Conservation (phyloP, 2,329 filamentous ascomycete species). For the Aspergillus pseudoglaucus region DNA sequence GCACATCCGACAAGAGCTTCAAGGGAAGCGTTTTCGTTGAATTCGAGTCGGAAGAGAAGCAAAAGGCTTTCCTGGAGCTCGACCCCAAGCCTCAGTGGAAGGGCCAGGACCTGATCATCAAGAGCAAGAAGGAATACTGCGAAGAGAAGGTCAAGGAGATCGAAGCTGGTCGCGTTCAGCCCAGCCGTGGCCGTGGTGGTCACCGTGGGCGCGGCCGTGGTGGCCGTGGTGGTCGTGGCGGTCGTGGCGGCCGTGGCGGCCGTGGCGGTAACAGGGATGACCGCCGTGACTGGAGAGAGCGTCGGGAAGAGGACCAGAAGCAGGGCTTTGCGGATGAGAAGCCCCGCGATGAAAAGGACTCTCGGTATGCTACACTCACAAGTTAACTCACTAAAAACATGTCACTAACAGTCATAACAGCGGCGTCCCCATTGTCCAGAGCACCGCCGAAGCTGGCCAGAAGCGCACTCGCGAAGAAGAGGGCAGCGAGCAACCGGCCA, state of each 20-base stretch:
- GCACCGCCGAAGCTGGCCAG: slow-evolving; percentile 31
- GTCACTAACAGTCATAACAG: slow-evolving; percentile 22
- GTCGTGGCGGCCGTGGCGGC: slow-evolving; percentile 17
- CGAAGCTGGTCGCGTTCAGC: slow-evolving; percentile 60
- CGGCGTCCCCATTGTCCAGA: slow-evolving; percentile 40
- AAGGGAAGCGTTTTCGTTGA: slow-evolving; percentile 97
- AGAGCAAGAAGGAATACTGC: slow-evolving; percentile 83
- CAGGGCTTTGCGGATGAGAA: slow-evolving; percentile 30
- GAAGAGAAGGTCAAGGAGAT: slow-evolving; percentile 70
- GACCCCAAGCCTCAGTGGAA: slow-evolving; percentile 82
- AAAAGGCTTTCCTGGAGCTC: slow-evolving; percentile 70
- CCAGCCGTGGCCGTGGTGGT: slow-evolving; percentile 44
- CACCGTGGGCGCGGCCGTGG: slow-evolving; percentile 37
- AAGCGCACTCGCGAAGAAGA: slow-evolving; percentile 44
- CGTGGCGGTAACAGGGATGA: slow-evolving; percentile 25
- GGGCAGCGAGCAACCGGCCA: slow-evolving; percentile 34
- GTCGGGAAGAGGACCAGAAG: slow-evolving; percentile 39
- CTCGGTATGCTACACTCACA: slow-evolving; percentile 28
- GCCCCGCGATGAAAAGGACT: slow-evolving; percentile 34
- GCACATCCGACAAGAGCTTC: slow-evolving; percentile 65
- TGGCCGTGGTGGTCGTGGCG: slow-evolving; percentile 29
- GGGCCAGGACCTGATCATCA: slow-evolving; percentile 69
- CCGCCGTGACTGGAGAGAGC: slow-evolving; percentile 39
- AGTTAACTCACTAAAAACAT: not conserved
- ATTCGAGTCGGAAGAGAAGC: slow-evolving; percentile 71